Evolutionary conservation across 2,329 filamentous ascomycete genomes (phyloP), one percentile per base, ranked within the genome.

Genomic region (Pestalotiopsis sp.): DNA sequence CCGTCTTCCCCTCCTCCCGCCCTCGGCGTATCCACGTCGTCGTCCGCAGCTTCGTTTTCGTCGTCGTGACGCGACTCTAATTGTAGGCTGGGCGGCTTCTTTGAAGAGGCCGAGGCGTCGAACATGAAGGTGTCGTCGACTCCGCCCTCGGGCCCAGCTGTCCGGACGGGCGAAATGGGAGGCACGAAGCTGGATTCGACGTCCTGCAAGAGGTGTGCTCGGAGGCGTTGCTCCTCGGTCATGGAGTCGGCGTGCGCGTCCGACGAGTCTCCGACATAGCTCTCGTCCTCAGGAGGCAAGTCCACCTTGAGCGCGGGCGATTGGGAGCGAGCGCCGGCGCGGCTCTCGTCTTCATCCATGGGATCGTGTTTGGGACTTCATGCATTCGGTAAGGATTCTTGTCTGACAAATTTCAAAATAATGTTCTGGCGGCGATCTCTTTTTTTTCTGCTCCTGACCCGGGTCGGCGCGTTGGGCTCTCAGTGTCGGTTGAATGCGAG

Each of bases 111-210:
- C 11, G 52, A 23, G 23, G 38, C 77, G 73, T 90, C 88, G 73
- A 90, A 90, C 62, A 89, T 78, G 74, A 84, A 91, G 27, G 87
- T 89, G 76, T 90, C 88, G 79, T 90, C 88, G 67, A 83, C 76
- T 62, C 84, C 87, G 71, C 80, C 81, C 41, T 81, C 79, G 11
- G 82, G 78, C 64, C 83, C 80, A 45, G 82, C 61, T n/a, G 75
- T 70, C 17, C 73, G 83, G 61, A 90, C 83, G 13, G 89, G 88
- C 7, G 89, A 91, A 5, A 87, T 76, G 5, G 85, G 83, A 2
- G 87, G 86, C 67, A 90, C 76, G 74, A 91, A 91, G 79, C 89
- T 91, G 41, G 89, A 91, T 75, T 92, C 90, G 70, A 91, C 84
- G 74, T 91, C 89, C 72, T 87, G 84, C 23, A 91, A 77, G 23